Percentiles rank a stretch among this genome's conserved stretches.
These are phyloP conservation scores for Aspergillus sp. DNA, from an alignment of 2,329 filamentous ascomycete species.

Conservation along the genomic window DNA sequence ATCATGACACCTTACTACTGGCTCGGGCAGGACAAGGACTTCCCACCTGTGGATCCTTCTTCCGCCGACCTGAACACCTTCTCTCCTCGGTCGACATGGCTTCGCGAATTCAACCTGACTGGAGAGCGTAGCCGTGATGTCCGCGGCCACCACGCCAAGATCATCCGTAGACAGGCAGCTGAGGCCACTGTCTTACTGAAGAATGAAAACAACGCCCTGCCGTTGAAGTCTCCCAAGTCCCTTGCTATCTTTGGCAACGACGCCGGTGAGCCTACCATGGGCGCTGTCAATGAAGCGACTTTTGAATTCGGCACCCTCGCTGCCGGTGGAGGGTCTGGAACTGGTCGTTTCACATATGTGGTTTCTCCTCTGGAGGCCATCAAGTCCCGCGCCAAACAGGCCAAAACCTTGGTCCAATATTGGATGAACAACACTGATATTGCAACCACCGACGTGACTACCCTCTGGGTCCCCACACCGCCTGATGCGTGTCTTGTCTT, in stretches of 20 bases:
- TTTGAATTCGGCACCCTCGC: constrained; percentile 11
- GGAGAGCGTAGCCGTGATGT: constrained; percentile 53
- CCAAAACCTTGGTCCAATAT: background rate
- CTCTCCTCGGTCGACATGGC: constrained; percentile 22
- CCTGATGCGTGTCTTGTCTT: constrained; percentile 67
- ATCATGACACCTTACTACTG: constrained; percentile 48
- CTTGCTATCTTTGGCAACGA: constrained; percentile 52
- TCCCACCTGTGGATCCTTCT: constrained; percentile 40
- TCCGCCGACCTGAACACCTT: constrained; percentile 23
- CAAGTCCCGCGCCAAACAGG: background rate
- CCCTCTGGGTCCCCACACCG: constrained; percentile 29
- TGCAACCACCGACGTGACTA: constrained; percentile 1
- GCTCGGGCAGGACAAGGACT: constrained; percentile 44
- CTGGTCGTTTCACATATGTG: constrained; percentile 1
- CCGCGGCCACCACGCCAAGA: constrained; percentile 62
- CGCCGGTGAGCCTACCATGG: constrained; percentile 21
- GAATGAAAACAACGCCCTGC: constrained; percentile 42
- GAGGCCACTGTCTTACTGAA: constrained; percentile 3
- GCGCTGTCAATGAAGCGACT: background rate
- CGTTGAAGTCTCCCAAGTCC: constrained; percentile 45
- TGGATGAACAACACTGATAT: constrained; percentile 25
- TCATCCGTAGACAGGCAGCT: constrained; percentile 61
- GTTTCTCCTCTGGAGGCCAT: background rate
- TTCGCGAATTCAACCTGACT: constrained; percentile 28
- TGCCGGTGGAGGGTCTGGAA: constrained; percentile 1